These are phyloP conservation scores for Ophiostoma sp. DNA, from an alignment of 2,329 filamentous ascomycete species.

Conservation along the genomic window DNA sequence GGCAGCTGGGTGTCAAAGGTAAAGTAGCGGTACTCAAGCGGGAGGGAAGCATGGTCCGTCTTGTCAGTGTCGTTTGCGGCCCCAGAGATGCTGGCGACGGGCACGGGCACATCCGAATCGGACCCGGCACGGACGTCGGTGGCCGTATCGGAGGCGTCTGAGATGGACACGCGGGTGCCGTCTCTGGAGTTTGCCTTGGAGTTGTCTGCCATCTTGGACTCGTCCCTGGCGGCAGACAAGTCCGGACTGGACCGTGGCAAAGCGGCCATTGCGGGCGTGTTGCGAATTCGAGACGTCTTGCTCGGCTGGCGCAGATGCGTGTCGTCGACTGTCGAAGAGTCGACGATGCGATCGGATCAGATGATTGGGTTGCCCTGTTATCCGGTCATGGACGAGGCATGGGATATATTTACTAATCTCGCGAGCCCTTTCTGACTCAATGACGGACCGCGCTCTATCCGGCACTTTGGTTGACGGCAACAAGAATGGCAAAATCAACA, in stretches of 20 bases:
- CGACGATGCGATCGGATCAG: not conserved
- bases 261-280: not conserved
- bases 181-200: not conserved
- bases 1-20: conserved; percentile 40
- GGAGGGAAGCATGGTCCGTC: conserved; percentile 17
- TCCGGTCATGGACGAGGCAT: too few relatives aligned
- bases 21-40: conserved; percentile 40
- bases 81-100: not conserved
- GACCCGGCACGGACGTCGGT: conserved; percentile 3
- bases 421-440: too few relatives aligned
- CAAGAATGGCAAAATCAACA: not conserved
- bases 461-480: not conserved
- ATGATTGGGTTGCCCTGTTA: too few relatives aligned
- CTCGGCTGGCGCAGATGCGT: not conserved
- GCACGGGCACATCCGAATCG: not conserved
- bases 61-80: not conserved
- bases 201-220: not conserved
- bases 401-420: too few relatives aligned
- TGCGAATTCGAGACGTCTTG: not conserved
- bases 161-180: conserved; percentile 13
- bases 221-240: not conserved
- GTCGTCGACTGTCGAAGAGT: not conserved
- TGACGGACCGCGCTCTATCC: not conserved
- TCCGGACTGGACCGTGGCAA: not conserved
- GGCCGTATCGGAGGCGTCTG: conserved; percentile 16